A percentile compares a stretch with the other conserved stretches of the same genome.
Conservation (phyloP, 371 early-diverging fungal species). For the Nematocida sp. region DNA sequence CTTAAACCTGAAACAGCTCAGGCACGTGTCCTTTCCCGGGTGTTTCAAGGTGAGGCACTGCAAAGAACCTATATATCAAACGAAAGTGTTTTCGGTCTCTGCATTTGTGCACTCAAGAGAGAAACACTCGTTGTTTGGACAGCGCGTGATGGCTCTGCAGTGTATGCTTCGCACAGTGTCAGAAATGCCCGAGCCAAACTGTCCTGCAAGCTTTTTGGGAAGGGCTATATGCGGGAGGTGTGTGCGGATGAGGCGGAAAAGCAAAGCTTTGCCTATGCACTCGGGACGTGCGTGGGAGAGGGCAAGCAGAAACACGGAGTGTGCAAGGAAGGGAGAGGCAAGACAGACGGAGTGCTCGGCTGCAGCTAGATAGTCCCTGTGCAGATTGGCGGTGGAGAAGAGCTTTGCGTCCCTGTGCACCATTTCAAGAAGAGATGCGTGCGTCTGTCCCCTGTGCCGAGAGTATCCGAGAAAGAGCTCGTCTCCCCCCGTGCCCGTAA, state of each 20-base stretch:
- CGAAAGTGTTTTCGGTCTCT: no score
- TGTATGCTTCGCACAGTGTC: conserved; percentile 17
- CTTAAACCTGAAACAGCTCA: no score
- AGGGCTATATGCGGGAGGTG: neutral
- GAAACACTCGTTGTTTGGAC: conserved; percentile 38
- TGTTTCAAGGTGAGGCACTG: no score
- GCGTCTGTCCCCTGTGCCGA: conserved; percentile 8
- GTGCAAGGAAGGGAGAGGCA: conserved; percentile 18
- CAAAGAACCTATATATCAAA: no score
- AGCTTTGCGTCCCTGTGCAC: neutral
- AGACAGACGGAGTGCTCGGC: neutral
- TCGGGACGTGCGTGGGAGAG: neutral
- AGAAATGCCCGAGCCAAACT: conserved; percentile 39
- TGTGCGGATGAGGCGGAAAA: neutral
- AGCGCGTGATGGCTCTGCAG: conserved; percentile 31
- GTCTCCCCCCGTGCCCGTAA: conserved; percentile 47
- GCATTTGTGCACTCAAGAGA: conserved; percentile 41
- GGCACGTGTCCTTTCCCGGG: no score
- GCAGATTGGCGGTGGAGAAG: conserved; percentile 24
- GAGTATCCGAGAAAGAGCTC: conserved; percentile 44
- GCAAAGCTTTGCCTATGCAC: conserved; percentile 2
- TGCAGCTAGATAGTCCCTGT: conserved; percentile 31
- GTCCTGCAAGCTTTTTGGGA: conserved; percentile 34
- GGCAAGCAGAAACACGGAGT: neutral
- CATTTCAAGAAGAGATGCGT: neutral